Percentiles rank a stretch among this genome's conserved stretches.
phyloP scores from a whole-genome alignment of 306 rosid genomes.

The Benincasa hispida region DNA sequence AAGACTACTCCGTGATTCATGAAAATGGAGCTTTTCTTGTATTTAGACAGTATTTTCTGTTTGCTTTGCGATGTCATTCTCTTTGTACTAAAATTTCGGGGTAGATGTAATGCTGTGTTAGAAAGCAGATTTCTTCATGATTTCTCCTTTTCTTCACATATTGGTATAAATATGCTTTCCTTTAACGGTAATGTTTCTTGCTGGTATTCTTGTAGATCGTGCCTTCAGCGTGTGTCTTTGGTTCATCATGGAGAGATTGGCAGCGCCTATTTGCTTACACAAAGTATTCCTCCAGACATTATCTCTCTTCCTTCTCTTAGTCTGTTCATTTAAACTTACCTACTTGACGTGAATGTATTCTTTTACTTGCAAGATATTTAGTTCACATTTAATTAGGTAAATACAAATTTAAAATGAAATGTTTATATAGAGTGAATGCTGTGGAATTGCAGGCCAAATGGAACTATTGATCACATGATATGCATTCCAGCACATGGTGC shows the following conservation, averaged over 20 bases:
- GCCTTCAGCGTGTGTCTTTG: conserved; percentile 75
- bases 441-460: conserved; percentile 41
- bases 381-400: not conserved
- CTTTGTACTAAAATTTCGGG: not conserved
- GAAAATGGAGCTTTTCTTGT: not conserved
- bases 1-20: not conserved
- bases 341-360: not conserved
- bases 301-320: not conserved
- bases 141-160: not conserved
- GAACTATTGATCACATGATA: conserved; percentile 49
- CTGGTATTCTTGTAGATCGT: conserved; percentile 34
- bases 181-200: not conserved
- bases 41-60: not conserved
- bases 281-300: conserved; percentile 29
- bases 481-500: conserved; percentile 87
- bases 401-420: not conserved
- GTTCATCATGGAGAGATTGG: conserved; percentile 79
- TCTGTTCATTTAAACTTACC: not conserved
- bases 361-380: not conserved
- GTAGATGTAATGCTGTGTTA: not conserved
- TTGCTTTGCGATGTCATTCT: not conserved
- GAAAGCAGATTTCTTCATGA: not conserved
- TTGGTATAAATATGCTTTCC: not conserved
- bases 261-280: conserved; percentile 58
- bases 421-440: not conserved